A percentile compares a stretch with the other conserved stretches of the same genome.
These are phyloP conservation scores for Ilex paraguariensis DNA, from an alignment of 305 asterid species.

Conservation along the genomic window DNA sequence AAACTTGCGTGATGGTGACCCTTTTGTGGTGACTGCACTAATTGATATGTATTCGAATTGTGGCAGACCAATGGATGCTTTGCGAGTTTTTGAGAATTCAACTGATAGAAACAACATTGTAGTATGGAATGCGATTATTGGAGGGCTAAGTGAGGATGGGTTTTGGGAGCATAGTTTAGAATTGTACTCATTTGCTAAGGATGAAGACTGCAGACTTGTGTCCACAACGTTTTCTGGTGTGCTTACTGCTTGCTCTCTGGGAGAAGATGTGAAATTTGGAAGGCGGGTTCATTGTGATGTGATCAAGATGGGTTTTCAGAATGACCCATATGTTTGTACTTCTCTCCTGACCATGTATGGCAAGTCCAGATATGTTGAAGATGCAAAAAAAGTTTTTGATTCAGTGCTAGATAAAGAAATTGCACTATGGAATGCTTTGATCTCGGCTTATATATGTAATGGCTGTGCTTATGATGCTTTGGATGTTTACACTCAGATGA, in stretches of 20 bases:
- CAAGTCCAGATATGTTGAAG: slow-evolving; percentile 43
- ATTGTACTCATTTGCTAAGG: slow-evolving; percentile 42
- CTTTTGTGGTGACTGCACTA: slow-evolving; percentile 58
- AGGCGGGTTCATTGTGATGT: slow-evolving; percentile 64
- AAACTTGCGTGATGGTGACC: slow-evolving; percentile 41
- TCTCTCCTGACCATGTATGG: slow-evolving; percentile 71
- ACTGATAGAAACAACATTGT: slow-evolving; percentile 35
- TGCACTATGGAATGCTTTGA: slow-evolving; percentile 78
- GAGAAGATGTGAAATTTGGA: slow-evolving; percentile 41
- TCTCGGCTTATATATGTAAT: slow-evolving; percentile 64
- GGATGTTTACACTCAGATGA: slow-evolving; percentile 39
- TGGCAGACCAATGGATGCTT: slow-evolving; percentile 49
- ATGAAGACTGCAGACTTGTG: slow-evolving; percentile 35
- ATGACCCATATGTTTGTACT: slow-evolving; percentile 57
- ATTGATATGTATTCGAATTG: slow-evolving; percentile 58
- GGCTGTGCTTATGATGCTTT: slow-evolving; percentile 47
- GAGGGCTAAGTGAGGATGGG: slow-evolving; percentile 57
- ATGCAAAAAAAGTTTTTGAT: slow-evolving; percentile 44
- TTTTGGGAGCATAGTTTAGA: slow-evolving; percentile 51
- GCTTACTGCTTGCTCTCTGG: slow-evolving; percentile 60
- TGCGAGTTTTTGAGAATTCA: slow-evolving; percentile 48
- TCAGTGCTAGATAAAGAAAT: slow-evolving; percentile 35
- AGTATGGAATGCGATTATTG: slow-evolving; percentile 74
- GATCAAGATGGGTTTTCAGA: slow-evolving; percentile 53
- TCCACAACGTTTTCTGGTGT: slow-evolving; percentile 59